phyloP scores from a whole-genome alignment of 306 rosid species.

The Acacia acuminata region DNA sequence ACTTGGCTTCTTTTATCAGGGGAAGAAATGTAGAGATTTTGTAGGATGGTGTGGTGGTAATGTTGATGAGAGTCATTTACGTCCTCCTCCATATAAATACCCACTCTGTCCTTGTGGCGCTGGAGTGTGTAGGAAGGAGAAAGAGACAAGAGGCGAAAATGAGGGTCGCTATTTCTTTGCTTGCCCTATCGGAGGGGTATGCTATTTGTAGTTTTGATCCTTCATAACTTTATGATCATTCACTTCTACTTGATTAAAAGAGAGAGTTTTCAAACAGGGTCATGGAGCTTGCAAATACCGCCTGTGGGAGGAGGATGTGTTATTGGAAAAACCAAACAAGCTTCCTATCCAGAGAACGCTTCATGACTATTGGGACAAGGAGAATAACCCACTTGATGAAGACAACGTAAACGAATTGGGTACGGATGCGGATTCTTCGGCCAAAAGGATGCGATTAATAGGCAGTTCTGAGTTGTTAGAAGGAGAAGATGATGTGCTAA shows the following conservation, averaged over 20 bases:
- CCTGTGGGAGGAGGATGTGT: constrained; percentile 35
- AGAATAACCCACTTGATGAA: neutral
- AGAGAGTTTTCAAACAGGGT: constrained; percentile 22
- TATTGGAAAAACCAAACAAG: constrained; percentile 4
- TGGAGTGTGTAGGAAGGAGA: constrained; percentile 40
- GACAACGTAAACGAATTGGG: constrained; percentile 7
- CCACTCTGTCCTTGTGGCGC: constrained; percentile 45
- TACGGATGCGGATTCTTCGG: neutral
- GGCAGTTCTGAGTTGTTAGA: neutral
- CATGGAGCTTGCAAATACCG: constrained; percentile 38
- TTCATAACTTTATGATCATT: constrained; percentile 2
- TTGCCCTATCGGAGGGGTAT: constrained; percentile 40
- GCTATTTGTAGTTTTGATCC: neutral
- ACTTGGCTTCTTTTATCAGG: constrained; percentile 18
- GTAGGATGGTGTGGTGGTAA: constrained; percentile 30
- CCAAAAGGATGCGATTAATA: constrained; percentile 28
- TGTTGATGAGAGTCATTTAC: constrained; percentile 14
- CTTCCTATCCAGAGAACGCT: constrained; percentile 31
- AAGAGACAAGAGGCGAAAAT: neutral
- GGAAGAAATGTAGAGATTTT: constrained; percentile 10
- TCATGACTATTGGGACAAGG: neutral
- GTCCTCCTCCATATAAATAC: constrained; percentile 34
- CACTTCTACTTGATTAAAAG: constrained; percentile 5
- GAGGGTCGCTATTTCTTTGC: constrained; percentile 18
- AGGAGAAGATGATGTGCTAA: constrained; percentile 4